Evolutionary conservation across 371 early-diverging fungal genomes (phyloP).

Genomic region (Mortierella sp.): DNA sequence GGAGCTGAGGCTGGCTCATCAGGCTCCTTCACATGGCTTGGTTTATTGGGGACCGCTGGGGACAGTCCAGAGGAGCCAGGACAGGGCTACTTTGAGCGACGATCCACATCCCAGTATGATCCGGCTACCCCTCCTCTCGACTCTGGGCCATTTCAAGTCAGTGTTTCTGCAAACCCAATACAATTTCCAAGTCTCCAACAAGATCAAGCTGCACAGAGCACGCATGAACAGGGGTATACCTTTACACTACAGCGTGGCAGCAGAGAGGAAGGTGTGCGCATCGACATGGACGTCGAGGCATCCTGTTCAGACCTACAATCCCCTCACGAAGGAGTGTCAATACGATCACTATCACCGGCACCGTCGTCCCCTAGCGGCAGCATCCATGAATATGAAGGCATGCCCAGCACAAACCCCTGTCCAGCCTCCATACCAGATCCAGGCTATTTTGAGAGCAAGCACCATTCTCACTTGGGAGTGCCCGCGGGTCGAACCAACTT

Average conservation of each 20-base stretch:
- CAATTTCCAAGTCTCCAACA: constrained; percentile 2
- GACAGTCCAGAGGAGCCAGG: constrained; percentile 6
- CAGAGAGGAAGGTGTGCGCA: background rate
- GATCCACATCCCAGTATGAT: constrained; percentile 6
- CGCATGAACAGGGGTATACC: background rate
- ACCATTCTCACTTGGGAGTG: background rate
- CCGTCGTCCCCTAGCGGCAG: constrained; percentile 30
- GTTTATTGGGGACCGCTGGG: constrained; percentile 5
- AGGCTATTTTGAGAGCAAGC: background rate
- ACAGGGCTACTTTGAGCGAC: constrained; percentile 16
- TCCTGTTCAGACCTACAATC: background rate
- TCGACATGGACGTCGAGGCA: constrained; percentile 15
- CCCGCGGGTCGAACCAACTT: constrained; percentile 11
- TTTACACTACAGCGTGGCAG: background rate
- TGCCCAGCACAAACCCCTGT: no score
- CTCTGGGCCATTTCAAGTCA: constrained; percentile 1
- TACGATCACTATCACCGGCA: constrained; percentile 30
- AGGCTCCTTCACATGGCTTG: constrained; percentile 16
- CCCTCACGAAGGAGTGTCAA: constrained; percentile 2
- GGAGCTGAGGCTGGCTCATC: background rate
- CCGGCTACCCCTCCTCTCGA: constrained; percentile 36
- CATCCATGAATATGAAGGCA: background rate
- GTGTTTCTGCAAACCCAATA: background rate
- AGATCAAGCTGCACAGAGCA: background rate
- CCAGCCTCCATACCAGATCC: background rate